Base-by-base conservation (phyloP, 2,329 filamentous ascomycete genomes). In the Colletotrichum sp. region DNA sequence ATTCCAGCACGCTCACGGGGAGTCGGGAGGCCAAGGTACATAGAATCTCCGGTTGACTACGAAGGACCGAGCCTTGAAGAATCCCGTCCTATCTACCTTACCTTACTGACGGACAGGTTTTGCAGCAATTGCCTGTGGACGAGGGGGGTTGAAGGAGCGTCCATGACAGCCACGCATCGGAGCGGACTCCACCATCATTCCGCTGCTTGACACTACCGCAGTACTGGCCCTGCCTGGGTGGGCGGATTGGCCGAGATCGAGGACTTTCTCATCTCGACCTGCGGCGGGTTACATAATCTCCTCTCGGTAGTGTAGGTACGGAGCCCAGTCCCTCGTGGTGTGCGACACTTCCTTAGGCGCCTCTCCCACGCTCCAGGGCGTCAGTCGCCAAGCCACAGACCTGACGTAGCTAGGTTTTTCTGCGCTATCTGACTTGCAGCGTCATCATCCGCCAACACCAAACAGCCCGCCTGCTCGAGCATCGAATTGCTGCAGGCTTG, bases 351-450 rank as follows among this genome's bases (percentile, higher is more conserved):
- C 32, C 32, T 34, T 13, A 6, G 32, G 32, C 32, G 36, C 36
- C 36, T 48, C 39, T 48, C 18, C 39, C 39, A 48, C 39, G 32
- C 69, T 32, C 43, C 48, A 60, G 64, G 34, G 26, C 69, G 26
- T 67, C 21, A 48, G 55, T 63, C 71, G 28, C 30, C 61, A 75
- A 60, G 52, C 59, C 32, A 39, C 57, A 48, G 43, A 55, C 71
- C 65, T 76, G 74, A 76, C 74, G 74, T 76, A 76, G 59, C 59
- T 48, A 48, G 39, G 39, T 59, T 67, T 34, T 32, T 34, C 43
- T 36, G 30, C 64, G 59, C 63, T 55, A 66, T 36, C 18, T 52
- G 43, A 52, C 43, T 52, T 75, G 21, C 28, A 74, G 26, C 74
- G 59, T 74, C 74, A 76, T 67, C 73, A 57, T 36, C 70, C 61